Evolutionary conservation across 2,329 filamentous ascomycete genomes (phyloP).

Genomic region (Alternaria sp.): DNA sequence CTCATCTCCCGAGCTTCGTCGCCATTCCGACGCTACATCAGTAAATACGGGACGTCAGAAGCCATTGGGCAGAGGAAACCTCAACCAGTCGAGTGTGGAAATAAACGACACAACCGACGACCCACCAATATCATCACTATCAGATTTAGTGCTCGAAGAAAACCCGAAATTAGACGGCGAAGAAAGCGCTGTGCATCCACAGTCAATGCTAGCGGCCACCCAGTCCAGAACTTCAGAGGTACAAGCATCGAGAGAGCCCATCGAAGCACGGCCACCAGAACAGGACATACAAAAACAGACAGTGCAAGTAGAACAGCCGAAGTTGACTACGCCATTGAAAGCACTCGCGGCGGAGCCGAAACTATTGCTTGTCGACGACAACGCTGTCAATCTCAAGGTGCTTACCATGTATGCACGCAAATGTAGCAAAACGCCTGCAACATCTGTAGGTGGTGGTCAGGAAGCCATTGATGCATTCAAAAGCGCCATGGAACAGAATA

Average conservation of each 20-base stretch:
- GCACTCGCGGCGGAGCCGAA: neutral
- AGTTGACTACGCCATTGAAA: neutral
- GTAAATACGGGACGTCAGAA: neutral
- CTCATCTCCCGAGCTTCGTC: neutral
- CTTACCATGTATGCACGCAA: conserved; percentile 15
- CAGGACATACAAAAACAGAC: neutral
- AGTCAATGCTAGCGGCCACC: neutral
- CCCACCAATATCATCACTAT: neutral
- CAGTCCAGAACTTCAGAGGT: neutral
- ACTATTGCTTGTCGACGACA: conserved; percentile 16
- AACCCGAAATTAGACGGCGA: neutral
- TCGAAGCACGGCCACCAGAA: neutral
- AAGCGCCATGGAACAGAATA: neutral
- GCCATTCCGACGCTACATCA: neutral
- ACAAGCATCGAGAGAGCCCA: too few relatives aligned
- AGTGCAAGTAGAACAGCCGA: neutral
- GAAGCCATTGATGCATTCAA: conserved; percentile 15
- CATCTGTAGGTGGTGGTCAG: conserved; percentile 10
- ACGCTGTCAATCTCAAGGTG: conserved; percentile 15
- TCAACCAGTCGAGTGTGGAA: neutral
- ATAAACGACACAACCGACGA: neutral
- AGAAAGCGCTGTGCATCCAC: neutral
- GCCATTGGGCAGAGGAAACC: neutral
- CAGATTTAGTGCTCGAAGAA: neutral
- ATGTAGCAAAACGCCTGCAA: conserved; percentile 10